Evolutionary conservation across 2,329 filamentous ascomycete species (phyloP).

Genomic region (Ophiostoma himal-ulmi): DNA sequence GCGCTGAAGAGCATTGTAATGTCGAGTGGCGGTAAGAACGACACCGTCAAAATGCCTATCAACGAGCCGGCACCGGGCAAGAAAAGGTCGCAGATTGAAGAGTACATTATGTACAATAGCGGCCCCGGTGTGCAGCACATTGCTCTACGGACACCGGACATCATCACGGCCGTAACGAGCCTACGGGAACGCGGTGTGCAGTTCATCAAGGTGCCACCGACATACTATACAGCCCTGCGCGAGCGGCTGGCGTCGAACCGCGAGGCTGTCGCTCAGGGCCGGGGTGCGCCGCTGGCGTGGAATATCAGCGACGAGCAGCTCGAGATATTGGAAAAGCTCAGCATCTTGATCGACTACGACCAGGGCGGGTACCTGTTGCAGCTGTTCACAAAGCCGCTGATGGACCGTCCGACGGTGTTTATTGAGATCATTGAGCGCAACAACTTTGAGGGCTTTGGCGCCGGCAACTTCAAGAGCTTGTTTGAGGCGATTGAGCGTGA

Average conservation of each 20-base stretch:
- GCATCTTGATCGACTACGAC: conserved; percentile 93
- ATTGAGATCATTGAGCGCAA: conserved; percentile 93
- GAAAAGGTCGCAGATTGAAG: conserved; percentile 90
- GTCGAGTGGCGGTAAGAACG: conserved; percentile 69
- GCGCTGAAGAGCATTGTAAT: conserved; percentile 87
- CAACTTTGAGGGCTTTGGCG: conserved; percentile 86
- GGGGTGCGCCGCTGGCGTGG: conserved; percentile 40
- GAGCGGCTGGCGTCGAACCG: conserved; percentile 60
- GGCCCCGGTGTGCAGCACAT: conserved; percentile 92
- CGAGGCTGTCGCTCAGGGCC: conserved; percentile 27
- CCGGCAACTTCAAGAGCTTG: conserved; percentile 90
- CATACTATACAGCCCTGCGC: conserved; percentile 77
- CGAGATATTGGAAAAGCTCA: conserved; percentile 66
- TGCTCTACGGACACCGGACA: conserved; percentile 74
- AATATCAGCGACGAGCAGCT: conserved; percentile 68
- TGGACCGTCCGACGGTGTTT: conserved; percentile 93
- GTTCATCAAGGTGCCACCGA: conserved; percentile 83
- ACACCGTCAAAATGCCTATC: conserved; percentile 94
- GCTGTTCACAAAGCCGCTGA: conserved; percentile 77
- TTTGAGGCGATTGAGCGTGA: conserved; percentile 95
- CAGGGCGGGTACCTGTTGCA: conserved; percentile 78
- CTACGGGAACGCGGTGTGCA: conserved; percentile 83
- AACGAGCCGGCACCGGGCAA: conserved; percentile 90
- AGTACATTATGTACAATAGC: conserved; percentile 84
- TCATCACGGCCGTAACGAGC: conserved; percentile 69